Conservation (phyloP, 768 basidiomycete genomes). For the Myochromella boudieri region DNA sequence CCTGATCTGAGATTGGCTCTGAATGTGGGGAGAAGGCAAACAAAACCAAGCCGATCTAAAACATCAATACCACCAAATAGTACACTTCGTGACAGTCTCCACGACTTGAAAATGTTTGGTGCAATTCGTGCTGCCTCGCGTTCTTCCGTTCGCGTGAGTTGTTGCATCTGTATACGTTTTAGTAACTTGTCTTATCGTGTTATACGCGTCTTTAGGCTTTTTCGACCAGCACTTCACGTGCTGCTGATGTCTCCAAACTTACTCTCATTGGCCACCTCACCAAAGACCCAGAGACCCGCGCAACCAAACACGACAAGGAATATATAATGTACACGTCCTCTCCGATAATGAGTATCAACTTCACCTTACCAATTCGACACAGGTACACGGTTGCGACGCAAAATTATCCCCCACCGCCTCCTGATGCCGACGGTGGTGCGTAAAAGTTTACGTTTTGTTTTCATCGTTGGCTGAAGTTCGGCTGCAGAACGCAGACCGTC, state of each 20-base stretch:
- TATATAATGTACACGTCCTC: constrained; percentile 60
- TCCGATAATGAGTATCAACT: not conserved
- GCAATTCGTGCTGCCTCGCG: constrained; percentile 45
- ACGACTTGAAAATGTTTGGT: constrained; percentile 44
- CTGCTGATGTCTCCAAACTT: constrained; percentile 71
- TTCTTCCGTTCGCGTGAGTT: constrained; percentile 48
- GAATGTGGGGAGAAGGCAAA: not conserved
- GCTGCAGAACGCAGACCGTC: constrained; percentile 48
- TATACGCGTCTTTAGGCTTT: constrained; percentile 48
- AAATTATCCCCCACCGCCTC: constrained; percentile 57
- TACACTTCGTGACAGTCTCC: constrained; percentile 14
- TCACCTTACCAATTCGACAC: constrained; percentile 1
- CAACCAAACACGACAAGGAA: constrained; percentile 74
- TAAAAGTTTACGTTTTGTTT: constrained; percentile 7
- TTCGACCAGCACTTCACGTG: constrained; percentile 54
- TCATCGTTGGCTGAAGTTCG: not conserved
- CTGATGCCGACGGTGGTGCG: constrained; percentile 62
- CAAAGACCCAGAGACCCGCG: constrained; percentile 67
- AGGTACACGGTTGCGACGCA: constrained; percentile 81
- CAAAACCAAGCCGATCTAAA: constrained; percentile 10
- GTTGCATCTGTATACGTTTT: constrained; percentile 3
- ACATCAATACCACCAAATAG: constrained; percentile 12
- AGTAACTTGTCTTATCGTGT: not conserved
- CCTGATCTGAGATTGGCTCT: not conserved
- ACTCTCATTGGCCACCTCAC: constrained; percentile 74